phyloP scores from a whole-genome alignment of 2,329 filamentous ascomycete species.

The Colletotrichum scovillei region DNA sequence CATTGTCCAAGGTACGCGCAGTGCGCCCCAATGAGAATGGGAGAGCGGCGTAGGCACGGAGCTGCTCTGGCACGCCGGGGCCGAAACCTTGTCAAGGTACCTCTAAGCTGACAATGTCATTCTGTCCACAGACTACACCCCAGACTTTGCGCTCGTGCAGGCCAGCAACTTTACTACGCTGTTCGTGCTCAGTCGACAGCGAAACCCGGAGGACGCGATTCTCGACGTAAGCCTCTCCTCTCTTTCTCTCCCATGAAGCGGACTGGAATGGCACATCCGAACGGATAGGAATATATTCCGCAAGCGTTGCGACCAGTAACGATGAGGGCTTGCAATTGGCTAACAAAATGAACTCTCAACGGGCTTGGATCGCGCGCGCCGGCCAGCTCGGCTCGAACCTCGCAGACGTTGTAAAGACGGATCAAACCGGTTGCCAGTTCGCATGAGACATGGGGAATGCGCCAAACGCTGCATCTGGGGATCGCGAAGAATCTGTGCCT shows the following conservation, averaged over 20 bases:
- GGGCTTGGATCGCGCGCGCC: slow-evolving; percentile 43
- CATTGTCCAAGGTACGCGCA: slow-evolving; percentile 43
- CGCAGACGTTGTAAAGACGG: slow-evolving; percentile 42
- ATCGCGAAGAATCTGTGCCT: slow-evolving; percentile 16
- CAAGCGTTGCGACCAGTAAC: not conserved
- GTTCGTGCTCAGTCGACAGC: slow-evolving; percentile 46
- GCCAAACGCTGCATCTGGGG: not conserved
- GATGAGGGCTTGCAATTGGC: not conserved
- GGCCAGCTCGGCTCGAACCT: slow-evolving; percentile 41
- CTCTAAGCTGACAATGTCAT: not conserved
- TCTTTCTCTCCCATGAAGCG: not conserved
- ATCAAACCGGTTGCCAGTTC: slow-evolving; percentile 41
- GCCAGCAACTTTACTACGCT: slow-evolving; percentile 46
- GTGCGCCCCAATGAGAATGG: no score
- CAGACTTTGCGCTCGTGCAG: slow-evolving; percentile 46
- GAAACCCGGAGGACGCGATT: slow-evolving; percentile 41
- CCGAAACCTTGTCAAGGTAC: no score
- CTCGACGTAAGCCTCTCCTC: slow-evolving; percentile 41
- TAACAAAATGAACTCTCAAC: not conserved
- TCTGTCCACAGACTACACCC: slow-evolving; percentile 41
- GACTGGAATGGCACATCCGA: no score
- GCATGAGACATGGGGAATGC: slow-evolving; percentile 26
- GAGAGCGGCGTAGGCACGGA: not conserved
- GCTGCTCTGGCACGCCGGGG: no score
- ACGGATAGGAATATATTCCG: not conserved